phyloP scores from a whole-genome alignment of 1,139 yeast genomes.

The Sugiyamaella sp. region DNA sequence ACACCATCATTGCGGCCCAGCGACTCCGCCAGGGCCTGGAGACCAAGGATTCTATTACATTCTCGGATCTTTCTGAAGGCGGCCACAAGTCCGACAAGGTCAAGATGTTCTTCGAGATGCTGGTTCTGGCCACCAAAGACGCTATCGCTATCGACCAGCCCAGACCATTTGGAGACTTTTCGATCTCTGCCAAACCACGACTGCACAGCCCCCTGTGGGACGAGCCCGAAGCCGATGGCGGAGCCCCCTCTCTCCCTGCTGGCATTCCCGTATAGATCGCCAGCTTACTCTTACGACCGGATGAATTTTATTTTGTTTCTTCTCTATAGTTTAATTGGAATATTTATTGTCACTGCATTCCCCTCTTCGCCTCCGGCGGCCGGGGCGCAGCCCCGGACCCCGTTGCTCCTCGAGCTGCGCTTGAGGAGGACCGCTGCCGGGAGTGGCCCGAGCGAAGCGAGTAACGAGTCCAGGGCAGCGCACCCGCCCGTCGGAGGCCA shows the following conservation, averaged over 20 bases:
- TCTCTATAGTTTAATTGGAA: neutral
- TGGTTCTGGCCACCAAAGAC: conserved; percentile 80
- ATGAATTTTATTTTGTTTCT: neutral
- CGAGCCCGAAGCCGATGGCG: conserved; percentile 4
- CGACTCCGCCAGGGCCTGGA: conserved; percentile 49
- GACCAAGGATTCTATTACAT: conserved; percentile 21
- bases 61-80: conserved; percentile 28
- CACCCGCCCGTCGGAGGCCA: too few relatives aligned
- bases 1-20: conserved; percentile 60
- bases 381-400: too few relatives aligned
- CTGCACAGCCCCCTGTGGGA: conserved; percentile 15
- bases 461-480: too few relatives aligned
- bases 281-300: neutral
- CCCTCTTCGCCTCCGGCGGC: too few relatives aligned
- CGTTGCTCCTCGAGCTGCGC: too few relatives aligned
- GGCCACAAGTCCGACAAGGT: conserved; percentile 34
- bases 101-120: conserved; percentile 76
- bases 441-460: too few relatives aligned
- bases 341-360: neutral
- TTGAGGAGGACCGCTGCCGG: too few relatives aligned
- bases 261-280: neutral
- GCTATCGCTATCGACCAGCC: conserved; percentile 66
- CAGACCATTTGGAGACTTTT: conserved; percentile 62
- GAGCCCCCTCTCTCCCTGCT: neutral
- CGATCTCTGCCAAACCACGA: conserved; percentile 50